phyloP scores from a whole-genome alignment of 345 rosid species.

The Psidium friedrichsthalianum region DNA sequence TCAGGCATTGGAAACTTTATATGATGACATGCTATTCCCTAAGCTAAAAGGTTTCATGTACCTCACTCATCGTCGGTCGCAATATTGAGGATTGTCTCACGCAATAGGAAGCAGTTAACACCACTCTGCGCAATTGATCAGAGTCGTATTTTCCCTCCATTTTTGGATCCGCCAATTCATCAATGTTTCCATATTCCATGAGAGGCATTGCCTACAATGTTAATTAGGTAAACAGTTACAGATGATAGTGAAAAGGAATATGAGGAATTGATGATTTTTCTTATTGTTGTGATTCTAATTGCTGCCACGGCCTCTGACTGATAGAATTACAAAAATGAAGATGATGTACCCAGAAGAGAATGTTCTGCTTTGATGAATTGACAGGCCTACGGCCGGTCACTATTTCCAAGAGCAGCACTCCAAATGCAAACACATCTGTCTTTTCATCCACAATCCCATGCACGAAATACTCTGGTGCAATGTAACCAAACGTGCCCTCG shows the following conservation, averaged over 20 bases:
- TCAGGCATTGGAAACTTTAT: not conserved
- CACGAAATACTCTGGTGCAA: slow-evolving; percentile 96
- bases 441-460: slow-evolving; percentile 92
- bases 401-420: slow-evolving; percentile 81
- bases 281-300: not conserved
- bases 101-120: slow-evolving; percentile 66
- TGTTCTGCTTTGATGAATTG: slow-evolving; percentile 61
- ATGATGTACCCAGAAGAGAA: slow-evolving; percentile 64
- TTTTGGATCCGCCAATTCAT: slow-evolving; percentile 50
- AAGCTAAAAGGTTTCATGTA: slow-evolving; percentile 1
- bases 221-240: not conserved
- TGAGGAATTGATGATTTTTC: not conserved
- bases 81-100: slow-evolving; percentile 64
- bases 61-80: slow-evolving; percentile 90
- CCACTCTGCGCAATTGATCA: slow-evolving; percentile 54
- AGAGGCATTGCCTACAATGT: slow-evolving; percentile 63
- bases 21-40: not conserved
- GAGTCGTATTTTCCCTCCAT: slow-evolving; percentile 45
- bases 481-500: slow-evolving; percentile 96
- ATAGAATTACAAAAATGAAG: not conserved
- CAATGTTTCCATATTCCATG: slow-evolving; percentile 59
- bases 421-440: slow-evolving; percentile 84
- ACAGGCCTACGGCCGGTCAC: slow-evolving; percentile 72
- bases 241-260: not conserved
- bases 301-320: not conserved